Conservation (phyloP, 2,329 filamentous ascomycete species). For the Colletotrichum tabaci region DNA sequence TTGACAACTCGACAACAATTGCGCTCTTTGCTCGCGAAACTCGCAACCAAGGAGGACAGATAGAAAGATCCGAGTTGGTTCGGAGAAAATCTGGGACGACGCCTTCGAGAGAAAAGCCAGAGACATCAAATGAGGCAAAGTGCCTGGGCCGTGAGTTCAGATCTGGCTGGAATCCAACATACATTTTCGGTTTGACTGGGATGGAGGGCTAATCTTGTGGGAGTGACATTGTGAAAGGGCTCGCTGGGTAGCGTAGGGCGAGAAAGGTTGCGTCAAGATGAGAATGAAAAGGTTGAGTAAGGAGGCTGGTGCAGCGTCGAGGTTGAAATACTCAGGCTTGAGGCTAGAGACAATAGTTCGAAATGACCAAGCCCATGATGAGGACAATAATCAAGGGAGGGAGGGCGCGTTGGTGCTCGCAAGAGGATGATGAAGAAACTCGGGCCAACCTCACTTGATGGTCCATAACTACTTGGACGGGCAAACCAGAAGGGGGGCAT, state of each 20-base stretch:
- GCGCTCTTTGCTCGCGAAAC: background rate
- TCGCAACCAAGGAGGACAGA: background rate
- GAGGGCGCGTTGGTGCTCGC: background rate
- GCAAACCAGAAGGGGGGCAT: background rate
- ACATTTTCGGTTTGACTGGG: background rate
- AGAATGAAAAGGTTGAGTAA: background rate
- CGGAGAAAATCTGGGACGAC: background rate
- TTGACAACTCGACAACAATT: background rate
- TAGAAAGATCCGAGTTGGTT: background rate
- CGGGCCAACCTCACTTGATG: background rate
- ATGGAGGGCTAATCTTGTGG: background rate
- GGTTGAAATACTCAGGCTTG: background rate
- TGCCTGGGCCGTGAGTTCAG: too few species aligned
- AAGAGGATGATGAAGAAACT: constrained; percentile 7
- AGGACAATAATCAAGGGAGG: constrained; percentile 23
- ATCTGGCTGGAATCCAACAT: background rate
- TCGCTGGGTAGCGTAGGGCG: background rate
- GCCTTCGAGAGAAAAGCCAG: background rate
- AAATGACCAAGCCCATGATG: background rate
- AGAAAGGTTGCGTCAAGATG: background rate
- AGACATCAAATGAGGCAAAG: background rate
- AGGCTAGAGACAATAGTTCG: background rate
- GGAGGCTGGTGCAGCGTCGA: background rate
- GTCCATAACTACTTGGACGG: constrained; percentile 7
- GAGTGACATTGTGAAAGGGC: background rate